Base-by-base conservation (phyloP, 306 rosid genomes). In the Fragaria iinumae region DNA sequence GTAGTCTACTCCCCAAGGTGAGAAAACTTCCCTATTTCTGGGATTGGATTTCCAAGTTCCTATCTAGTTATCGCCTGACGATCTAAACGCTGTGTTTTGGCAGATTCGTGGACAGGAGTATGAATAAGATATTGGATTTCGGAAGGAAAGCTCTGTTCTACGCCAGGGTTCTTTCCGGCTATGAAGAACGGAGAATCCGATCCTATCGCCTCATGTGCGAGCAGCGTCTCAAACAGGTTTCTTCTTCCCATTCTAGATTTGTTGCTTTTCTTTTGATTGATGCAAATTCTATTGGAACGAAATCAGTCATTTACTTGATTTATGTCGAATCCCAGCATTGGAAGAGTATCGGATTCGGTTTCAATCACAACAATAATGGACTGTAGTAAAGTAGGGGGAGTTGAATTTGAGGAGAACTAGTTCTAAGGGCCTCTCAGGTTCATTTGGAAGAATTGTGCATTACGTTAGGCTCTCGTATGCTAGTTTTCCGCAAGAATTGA, bases 171-270 rank as follows among this genome's bases (percentile, higher is more conserved):
- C 92, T 95, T 76, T 89, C 97, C 43, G 97, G 98, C 66, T 92
- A 89, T 73, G 98, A 95, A 87, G 90, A 92, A 80, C 91, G 92
- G 55, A 88, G 91, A 87, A 95, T 95, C 77, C 90, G 96, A 34
- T 43, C 85, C 14, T 79, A 71, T 66, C 90, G 98, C 74, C 67
- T 92, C 73, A 81, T 87, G 77, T 81, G 90, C 81, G 96, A 95
- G 79, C 76, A 82, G 73, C 91, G 80, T 36, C 25, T 81, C 49
- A 65, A 81, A 52, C 82, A 88, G 91, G 89, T 88, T 21, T 32
- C 36, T 25, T 39, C 6, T 5, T 53, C 23, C 39, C 29, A 27
- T 27, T 27, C 29, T 27, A 27, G 39, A 55, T 13, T 53, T 36
- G 8, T 38, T 38, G 52, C 3, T 57, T 4, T 56, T 73, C 23